Conservation (phyloP, 1,284 basidiomycete species). For the Mixia osmundae region DNA sequence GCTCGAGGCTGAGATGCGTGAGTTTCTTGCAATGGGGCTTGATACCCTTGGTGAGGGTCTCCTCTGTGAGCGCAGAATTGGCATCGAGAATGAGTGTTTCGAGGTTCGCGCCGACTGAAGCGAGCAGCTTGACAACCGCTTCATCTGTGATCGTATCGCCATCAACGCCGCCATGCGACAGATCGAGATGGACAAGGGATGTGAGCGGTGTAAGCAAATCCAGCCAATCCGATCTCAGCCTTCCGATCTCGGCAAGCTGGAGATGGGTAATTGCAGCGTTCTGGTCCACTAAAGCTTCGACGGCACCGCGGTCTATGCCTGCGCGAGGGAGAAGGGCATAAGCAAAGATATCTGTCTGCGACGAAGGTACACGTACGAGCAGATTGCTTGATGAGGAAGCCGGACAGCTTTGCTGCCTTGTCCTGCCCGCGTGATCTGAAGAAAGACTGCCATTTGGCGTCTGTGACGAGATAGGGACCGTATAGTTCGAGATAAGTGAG, state of each 20-base stretch:
- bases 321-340: conserved; percentile 41
- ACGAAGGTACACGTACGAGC: background rate
- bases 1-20: conserved; percentile 33
- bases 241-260: conserved; percentile 53
- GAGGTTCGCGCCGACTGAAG: conserved; percentile 30
- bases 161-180: conserved; percentile 26
- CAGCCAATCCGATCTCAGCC: conserved; percentile 41
- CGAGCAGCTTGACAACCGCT: conserved; percentile 35
- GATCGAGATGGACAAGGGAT: conserved; percentile 33
- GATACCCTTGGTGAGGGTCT: conserved; percentile 31
- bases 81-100: conserved; percentile 27
- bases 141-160: conserved; percentile 34
- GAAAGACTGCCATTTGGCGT: background rate
- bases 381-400: background rate
- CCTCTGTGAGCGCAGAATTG: conserved; percentile 4
- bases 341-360: background rate
- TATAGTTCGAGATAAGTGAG: conserved; percentile 55
- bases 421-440: too few relatives aligned
- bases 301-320: conserved; percentile 46
- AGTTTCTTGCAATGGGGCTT: conserved; percentile 32
- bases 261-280: conserved; percentile 45
- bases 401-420: background rate
- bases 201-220: conserved; percentile 30
- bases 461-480: conserved; percentile 59
- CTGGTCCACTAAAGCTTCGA: conserved; percentile 35